These are phyloP conservation scores for Leccinum arenicola DNA, from an alignment of 768 basidiomycete genomes.

Conservation along the genomic window DNA sequence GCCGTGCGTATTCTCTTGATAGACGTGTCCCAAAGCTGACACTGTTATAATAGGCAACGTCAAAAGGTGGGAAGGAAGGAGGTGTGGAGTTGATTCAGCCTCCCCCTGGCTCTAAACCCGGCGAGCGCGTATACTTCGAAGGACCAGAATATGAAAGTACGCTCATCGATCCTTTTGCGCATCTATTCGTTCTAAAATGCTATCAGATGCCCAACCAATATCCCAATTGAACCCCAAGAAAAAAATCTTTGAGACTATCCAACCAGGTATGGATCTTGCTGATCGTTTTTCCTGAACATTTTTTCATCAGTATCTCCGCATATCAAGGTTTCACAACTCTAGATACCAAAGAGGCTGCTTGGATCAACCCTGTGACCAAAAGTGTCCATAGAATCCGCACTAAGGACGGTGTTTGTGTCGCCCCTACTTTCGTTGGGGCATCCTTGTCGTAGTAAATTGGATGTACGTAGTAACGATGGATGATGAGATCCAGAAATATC, in stretches of 20 bases:
- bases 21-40: slow-evolving; percentile 1
- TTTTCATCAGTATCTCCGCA: slow-evolving; percentile 1
- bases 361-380: slow-evolving; percentile 83
- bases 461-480: slow-evolving; percentile 9
- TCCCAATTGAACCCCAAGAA: slow-evolving; percentile 96
- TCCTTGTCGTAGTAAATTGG: slow-evolving; percentile 69
- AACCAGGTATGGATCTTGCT: slow-evolving; percentile 57
- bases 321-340: slow-evolving; percentile 80
- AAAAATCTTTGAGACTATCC: slow-evolving; percentile 97
- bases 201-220: slow-evolving; percentile 60
- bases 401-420: slow-evolving; percentile 75
- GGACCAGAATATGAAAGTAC: slow-evolving; percentile 81
- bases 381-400: slow-evolving; percentile 83
- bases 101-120: slow-evolving; percentile 80
- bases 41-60: slow-evolving; percentile 61
- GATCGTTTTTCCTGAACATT: slow-evolving; percentile 2
- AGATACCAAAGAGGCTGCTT: slow-evolving; percentile 75
- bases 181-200: not conserved
- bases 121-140: slow-evolving; percentile 94
- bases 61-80: slow-evolving; percentile 84
- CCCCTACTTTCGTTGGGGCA: slow-evolving; percentile 83
- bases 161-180: slow-evolving; percentile 16
- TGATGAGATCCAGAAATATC: not conserved
- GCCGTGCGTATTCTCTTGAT: slow-evolving; percentile 50
- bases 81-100: slow-evolving; percentile 93